Percentiles rank a stretch among this genome's conserved stretches.
phyloP scores from a whole-genome alignment of 2,329 filamentous ascomycete genomes.

The Neofusicoccum parvum region DNA sequence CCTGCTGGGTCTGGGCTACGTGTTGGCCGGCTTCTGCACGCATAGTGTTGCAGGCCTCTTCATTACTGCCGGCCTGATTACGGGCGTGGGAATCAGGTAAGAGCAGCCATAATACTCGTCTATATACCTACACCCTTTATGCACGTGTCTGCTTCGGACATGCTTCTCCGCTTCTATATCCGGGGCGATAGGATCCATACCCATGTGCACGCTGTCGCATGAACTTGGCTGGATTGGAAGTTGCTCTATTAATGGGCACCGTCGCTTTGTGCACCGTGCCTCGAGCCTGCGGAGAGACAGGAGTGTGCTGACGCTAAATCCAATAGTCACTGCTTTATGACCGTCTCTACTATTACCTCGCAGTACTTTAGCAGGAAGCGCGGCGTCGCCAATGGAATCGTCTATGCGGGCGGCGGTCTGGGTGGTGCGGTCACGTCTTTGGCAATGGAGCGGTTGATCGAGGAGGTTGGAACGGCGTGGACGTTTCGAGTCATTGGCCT shows the following conservation, averaged over 20 bases:
- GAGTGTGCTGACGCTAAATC: conserved; percentile 6
- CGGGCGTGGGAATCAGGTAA: conserved; percentile 45
- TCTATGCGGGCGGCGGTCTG: conserved; percentile 58
- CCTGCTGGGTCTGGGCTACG: conserved; percentile 53
- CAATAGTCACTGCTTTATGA: conserved; percentile 16
- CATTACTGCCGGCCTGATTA: conserved; percentile 50
- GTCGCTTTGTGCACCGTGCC: conserved; percentile 12
- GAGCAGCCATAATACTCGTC: background rate
- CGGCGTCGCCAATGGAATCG: conserved; percentile 59
- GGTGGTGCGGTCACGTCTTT: conserved; percentile 59
- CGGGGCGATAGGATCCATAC: background rate
- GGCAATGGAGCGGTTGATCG: conserved; percentile 52
- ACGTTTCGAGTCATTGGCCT: conserved; percentile 57
- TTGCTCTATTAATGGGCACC: conserved; percentile 3
- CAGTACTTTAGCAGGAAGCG: conserved; percentile 59
- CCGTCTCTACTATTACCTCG: conserved; percentile 34
- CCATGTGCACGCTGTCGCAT: conserved; percentile 5
- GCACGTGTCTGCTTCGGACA: conserved; percentile 13
- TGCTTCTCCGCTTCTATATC: conserved; percentile 3
- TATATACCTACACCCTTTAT: conserved; percentile 6
- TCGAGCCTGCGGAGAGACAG: conserved; percentile 4
- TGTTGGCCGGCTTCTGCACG: conserved; percentile 52
- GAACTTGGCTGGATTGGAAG: conserved; percentile 1
- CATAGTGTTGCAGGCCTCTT: conserved; percentile 53
- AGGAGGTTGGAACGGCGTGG: conserved; percentile 51